These are phyloP conservation scores for Massospora cicadina DNA, from an alignment of 371 early-diverging fungal genomes.

Conservation along the genomic window DNA sequence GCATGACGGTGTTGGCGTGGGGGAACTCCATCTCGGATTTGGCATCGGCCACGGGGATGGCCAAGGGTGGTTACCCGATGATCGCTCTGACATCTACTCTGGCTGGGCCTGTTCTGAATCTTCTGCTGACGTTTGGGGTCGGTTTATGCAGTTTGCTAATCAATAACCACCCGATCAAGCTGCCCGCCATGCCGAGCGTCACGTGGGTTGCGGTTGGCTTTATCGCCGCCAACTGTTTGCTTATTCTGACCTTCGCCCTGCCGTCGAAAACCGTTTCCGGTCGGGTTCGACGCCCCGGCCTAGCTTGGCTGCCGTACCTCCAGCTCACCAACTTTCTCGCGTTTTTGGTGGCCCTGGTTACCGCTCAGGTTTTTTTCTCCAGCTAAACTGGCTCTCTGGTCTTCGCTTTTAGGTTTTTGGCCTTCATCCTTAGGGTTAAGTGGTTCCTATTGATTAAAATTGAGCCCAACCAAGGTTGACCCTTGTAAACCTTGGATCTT, in stretches of 20 bases:
- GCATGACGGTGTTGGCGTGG: slow-evolving; percentile 15
- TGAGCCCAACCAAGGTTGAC: too few relatives aligned
- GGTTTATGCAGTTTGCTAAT: not conserved
- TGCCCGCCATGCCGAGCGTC: not conserved
- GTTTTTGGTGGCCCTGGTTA: too few relatives aligned
- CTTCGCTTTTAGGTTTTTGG: too few relatives aligned
- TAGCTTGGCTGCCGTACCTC: not conserved
- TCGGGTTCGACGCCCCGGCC: not conserved
- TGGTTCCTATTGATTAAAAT: too few relatives aligned
- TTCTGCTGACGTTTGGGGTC: slow-evolving; percentile 12
- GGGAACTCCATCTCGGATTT: slow-evolving; percentile 17
- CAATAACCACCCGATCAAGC: not conserved
- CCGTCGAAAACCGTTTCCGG: not conserved
- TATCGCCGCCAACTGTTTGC: not conserved
- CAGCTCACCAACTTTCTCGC: too few relatives aligned
- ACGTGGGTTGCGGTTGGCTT: not conserved
- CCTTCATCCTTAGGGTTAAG: too few relatives aligned
- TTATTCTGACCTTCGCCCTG: not conserved
- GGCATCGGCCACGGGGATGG: slow-evolving; percentile 12
- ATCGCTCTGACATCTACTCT: slow-evolving; percentile 13
- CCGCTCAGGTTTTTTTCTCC: too few relatives aligned
- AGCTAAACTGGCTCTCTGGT: too few relatives aligned
- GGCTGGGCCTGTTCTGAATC: slow-evolving; percentile 14
- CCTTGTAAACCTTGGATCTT: too few relatives aligned
- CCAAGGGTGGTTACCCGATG: slow-evolving; percentile 10